phyloP scores from a whole-genome alignment of 495 filamentous ascomycete species.

The Neurospora tetrasperma region DNA sequence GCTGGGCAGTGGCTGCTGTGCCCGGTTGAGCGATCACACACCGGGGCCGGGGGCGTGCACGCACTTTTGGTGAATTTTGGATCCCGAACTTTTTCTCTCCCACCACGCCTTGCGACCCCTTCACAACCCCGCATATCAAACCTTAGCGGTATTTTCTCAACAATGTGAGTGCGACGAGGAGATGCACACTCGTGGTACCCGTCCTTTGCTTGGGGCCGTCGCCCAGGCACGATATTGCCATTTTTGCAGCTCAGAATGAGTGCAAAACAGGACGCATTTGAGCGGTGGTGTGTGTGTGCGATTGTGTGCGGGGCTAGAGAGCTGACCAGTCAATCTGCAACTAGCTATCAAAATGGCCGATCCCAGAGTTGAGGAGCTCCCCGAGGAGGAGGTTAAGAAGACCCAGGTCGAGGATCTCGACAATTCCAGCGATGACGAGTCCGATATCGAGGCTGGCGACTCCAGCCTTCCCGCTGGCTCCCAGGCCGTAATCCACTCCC shows the following conservation, averaged over 20 bases:
- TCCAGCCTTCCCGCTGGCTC: constrained; percentile 73
- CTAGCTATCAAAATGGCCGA: constrained; percentile 64
- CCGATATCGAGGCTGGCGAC: constrained; percentile 58
- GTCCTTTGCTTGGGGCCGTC: background rate
- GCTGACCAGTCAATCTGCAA: constrained; percentile 16
- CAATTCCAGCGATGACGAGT: constrained; percentile 61
- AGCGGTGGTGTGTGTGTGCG: background rate
- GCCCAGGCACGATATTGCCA: background rate
- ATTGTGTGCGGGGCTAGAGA: constrained; percentile 14
- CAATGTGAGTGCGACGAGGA: constrained; percentile 20
- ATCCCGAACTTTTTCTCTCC: constrained; percentile 22
- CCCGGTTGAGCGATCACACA: background rate
- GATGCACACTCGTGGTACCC: background rate
- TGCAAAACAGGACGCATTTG: background rate
- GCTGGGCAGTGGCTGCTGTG: background rate
- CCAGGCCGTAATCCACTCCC: constrained; percentile 82
- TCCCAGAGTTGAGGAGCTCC: constrained; percentile 93
- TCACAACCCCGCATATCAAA: constrained; percentile 20
- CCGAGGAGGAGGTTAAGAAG: constrained; percentile 79
- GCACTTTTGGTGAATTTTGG: constrained; percentile 16
- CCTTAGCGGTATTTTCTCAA: constrained; percentile 18
- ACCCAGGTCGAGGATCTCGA: constrained; percentile 69
- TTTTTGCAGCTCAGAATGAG: constrained; percentile 4
- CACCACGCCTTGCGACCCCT: constrained; percentile 18
- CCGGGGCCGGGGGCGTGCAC: background rate